Percentiles rank a stretch among this genome's conserved stretches.
These are phyloP conservation scores for Chlorella sorokiniana DNA, from an alignment of 139 green algal species.

Conservation along the genomic window DNA sequence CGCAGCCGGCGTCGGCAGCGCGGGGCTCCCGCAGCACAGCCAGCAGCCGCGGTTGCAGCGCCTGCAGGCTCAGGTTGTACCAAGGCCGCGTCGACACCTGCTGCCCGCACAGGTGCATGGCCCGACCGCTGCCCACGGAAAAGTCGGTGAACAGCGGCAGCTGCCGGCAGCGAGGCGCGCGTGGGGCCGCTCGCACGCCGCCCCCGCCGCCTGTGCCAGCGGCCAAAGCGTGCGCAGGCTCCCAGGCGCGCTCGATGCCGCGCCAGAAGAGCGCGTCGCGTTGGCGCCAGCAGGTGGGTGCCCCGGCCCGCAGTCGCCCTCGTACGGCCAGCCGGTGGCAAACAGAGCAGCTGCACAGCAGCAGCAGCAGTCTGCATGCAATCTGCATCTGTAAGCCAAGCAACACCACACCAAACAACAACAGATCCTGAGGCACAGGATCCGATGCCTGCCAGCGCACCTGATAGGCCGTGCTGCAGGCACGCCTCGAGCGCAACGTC, in stretches of 20 bases:
- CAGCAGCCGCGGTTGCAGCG: constrained; percentile 13
- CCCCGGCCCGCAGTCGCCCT: constrained; percentile 8
- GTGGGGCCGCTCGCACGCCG: not conserved
- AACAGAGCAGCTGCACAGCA: constrained; percentile 33
- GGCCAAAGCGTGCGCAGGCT: not conserved
- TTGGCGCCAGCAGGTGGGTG: constrained; percentile 24
- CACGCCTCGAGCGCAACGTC: constrained; percentile 39
- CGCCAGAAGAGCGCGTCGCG: constrained; percentile 38
- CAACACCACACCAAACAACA: not conserved
- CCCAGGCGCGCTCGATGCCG: constrained; percentile 10
- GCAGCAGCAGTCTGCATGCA: no score
- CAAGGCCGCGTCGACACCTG: not conserved
- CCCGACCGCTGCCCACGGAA: constrained; percentile 9
- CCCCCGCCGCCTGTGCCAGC: not conserved
- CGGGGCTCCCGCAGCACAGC: not conserved
- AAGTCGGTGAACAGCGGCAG: constrained; percentile 39
- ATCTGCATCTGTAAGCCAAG: not conserved
- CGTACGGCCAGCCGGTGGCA: constrained; percentile 41
- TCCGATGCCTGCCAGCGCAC: not conserved
- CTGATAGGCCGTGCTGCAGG: constrained; percentile 9
- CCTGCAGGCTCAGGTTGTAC: constrained; percentile 42
- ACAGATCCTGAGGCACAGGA: not conserved
- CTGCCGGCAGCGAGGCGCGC: not conserved
- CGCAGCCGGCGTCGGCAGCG: not conserved
- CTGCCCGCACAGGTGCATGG: constrained; percentile 4